phyloP scores from a whole-genome alignment of 176 grass and related monocot species.

The Chrysopogon serrulatus region DNA sequence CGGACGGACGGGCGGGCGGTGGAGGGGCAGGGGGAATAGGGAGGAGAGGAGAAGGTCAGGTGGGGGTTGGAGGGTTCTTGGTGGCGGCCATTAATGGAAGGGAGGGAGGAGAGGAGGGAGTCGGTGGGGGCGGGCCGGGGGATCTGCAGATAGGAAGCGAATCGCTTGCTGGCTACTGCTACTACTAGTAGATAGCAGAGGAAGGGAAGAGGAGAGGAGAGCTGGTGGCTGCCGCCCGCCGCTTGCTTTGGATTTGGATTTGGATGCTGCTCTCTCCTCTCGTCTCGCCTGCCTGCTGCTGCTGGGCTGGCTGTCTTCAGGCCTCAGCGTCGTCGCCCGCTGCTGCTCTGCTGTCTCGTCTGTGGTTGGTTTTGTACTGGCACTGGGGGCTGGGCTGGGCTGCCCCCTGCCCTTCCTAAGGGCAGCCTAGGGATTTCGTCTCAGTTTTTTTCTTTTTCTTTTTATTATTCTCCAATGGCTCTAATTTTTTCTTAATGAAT shows the following conservation, averaged over 20 bases:
- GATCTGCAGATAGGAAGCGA: not conserved
- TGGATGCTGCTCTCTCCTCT: not conserved
- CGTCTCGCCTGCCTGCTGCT: no score
- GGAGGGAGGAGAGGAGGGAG: not conserved
- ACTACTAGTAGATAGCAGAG: no score
- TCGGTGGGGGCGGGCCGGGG: constrained; percentile 17
- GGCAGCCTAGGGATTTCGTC: not conserved
- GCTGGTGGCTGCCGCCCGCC: no score
- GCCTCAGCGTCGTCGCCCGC: not conserved
- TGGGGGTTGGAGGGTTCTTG: constrained; percentile 41
- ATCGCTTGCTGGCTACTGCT: not conserved
- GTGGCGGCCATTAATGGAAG: constrained; percentile 60
- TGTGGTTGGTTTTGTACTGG: constrained; percentile 14
- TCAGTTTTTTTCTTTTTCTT: not conserved
- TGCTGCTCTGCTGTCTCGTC: constrained; percentile 15
- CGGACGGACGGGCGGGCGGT: not conserved
- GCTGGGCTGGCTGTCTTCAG: no score
- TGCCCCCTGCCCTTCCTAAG: not conserved
- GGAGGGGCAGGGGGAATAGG: no score
- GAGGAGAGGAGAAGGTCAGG: constrained; percentile 10
- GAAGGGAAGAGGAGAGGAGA: no score
- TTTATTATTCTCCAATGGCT: no score
- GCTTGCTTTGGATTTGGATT: not conserved
- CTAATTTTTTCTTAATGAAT: no score
- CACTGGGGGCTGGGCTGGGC: not conserved